These are phyloP conservation scores for Xylariomycetidae sp. DNA, from an alignment of 2,329 filamentous ascomycete species.

Conservation along the genomic window DNA sequence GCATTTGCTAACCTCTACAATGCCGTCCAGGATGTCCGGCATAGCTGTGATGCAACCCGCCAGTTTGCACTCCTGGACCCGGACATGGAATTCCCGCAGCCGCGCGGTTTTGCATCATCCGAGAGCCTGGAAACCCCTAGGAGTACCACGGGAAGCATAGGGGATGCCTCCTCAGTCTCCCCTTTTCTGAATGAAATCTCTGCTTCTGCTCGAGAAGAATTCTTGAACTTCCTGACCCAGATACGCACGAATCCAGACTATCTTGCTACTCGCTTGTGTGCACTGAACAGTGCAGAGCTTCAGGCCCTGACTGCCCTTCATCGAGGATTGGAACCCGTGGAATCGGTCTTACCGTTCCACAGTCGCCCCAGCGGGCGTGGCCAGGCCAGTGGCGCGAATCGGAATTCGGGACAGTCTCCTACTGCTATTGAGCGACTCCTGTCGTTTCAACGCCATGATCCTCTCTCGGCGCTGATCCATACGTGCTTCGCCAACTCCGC, in stretches of 20 bases:
- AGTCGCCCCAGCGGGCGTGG: constrained; percentile 43
- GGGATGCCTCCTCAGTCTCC: constrained; percentile 30
- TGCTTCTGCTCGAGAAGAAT: constrained; percentile 65
- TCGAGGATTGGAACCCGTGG: constrained; percentile 72
- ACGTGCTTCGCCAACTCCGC: constrained; percentile 86
- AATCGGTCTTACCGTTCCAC: constrained; percentile 75
- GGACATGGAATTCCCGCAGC: constrained; percentile 61
- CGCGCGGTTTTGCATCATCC: constrained; percentile 42
- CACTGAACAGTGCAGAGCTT: constrained; percentile 71
- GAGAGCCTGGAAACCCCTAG: constrained; percentile 47
- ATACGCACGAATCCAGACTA: constrained; percentile 85
- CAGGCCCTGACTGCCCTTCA: constrained; percentile 73
- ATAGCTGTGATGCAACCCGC: constrained; percentile 68
- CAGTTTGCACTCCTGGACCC: constrained; percentile 68
- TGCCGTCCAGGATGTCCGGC: constrained; percentile 73
- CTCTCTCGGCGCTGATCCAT: constrained; percentile 78
- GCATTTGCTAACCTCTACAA: constrained; percentile 70
- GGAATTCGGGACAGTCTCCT: constrained; percentile 40
- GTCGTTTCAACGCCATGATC: constrained; percentile 85
- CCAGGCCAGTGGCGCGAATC: constrained; percentile 42
- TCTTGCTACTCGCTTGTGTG: constrained; percentile 74
- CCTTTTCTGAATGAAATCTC: constrained; percentile 72
- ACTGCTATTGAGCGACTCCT: constrained; percentile 77
- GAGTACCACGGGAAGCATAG: constrained; percentile 33
- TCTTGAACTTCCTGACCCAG: constrained; percentile 75